Evolutionary conservation across 768 basidiomycete genomes (phyloP).

Genomic region (Leccinum longicurvipes): DNA sequence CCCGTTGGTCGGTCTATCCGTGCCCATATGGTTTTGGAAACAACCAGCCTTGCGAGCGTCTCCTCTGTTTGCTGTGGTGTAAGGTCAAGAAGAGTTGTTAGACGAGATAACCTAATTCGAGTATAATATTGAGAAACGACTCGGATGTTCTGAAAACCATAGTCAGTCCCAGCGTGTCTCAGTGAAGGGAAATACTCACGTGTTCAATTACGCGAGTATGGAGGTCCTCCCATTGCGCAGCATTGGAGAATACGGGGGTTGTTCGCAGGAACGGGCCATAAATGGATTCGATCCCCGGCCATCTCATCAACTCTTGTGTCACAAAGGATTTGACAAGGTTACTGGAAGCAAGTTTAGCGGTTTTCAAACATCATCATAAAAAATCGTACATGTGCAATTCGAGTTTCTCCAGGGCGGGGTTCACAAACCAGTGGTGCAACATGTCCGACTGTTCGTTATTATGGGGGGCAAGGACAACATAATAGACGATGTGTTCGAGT

Average conservation of each 20-base stretch:
- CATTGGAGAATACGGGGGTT: constrained; percentile 75
- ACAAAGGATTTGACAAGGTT: constrained; percentile 93
- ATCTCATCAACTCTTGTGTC: constrained; percentile 91
- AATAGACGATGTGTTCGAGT: constrained; percentile 92
- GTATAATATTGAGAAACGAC: constrained; percentile 94
- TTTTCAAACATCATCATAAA: constrained; percentile 1
- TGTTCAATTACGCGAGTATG: constrained; percentile 97
- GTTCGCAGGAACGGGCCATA: constrained; percentile 82
- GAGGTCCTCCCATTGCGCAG: constrained; percentile 90
- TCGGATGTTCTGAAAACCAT: constrained; percentile 76
- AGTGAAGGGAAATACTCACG: constrained; percentile 45
- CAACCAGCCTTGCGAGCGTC: constrained; percentile 84
- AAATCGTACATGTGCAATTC: constrained; percentile 77
- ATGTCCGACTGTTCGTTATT: constrained; percentile 98
- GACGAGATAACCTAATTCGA: constrained; percentile 78
- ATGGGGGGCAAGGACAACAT: constrained; percentile 88
- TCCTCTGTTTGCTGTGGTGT: constrained; percentile 80
- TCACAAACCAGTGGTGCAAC: constrained; percentile 79
- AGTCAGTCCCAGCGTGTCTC: neutral
- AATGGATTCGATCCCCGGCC: constrained; percentile 88
- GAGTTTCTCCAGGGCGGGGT: constrained; percentile 77
- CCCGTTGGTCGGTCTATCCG: constrained; percentile 90
- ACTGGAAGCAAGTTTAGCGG: constrained; percentile 40
- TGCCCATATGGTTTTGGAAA: constrained; percentile 90
- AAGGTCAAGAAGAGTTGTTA: constrained; percentile 86